Evolutionary conservation across 2,329 filamentous ascomycete species (phyloP).

Genomic region (Trichoderma afroharzianum): DNA sequence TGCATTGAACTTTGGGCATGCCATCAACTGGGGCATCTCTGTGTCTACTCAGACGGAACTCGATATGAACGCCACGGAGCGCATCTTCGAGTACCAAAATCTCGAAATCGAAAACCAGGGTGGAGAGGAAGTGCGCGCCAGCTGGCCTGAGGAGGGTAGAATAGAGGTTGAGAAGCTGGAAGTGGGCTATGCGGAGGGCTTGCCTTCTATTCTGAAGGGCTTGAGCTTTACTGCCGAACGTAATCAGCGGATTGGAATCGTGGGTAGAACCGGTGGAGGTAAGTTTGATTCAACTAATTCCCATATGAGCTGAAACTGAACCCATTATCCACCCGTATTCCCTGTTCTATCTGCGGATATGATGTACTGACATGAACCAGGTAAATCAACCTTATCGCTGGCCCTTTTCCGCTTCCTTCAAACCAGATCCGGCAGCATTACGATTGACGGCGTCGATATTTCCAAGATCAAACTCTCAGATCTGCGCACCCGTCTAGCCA

Average conservation of each 20-base stretch:
- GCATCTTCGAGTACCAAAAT: constrained; percentile 3
- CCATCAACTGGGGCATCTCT: constrained; percentile 10
- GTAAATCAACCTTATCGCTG: constrained; percentile 7
- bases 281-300: not conserved
- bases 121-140: constrained; percentile 5
- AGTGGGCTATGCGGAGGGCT: constrained; percentile 2
- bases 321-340: not conserved
- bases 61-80: constrained; percentile 10
- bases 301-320: not conserved
- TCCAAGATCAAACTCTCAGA: constrained; percentile 62
- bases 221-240: constrained; percentile 9
- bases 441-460: constrained; percentile 67
- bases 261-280: constrained; percentile 7
- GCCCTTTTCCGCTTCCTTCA: constrained; percentile 69
- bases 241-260: constrained; percentile 9
- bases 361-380: not conserved
- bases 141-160: constrained; percentile 1
- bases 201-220: constrained; percentile 8
- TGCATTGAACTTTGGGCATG: constrained; percentile 1
- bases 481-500: constrained; percentile 62
- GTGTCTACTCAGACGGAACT: constrained; percentile 7
- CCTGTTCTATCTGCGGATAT: not conserved
- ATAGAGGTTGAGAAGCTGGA: constrained; percentile 6
- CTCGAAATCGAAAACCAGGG: not conserved
- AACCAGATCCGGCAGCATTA: constrained; percentile 55